Percentiles rank a stretch among this genome's conserved stretches.
These are phyloP conservation scores for Dendrobium officinale DNA, from an alignment of 106 monocot species.

Conservation along the genomic window DNA sequence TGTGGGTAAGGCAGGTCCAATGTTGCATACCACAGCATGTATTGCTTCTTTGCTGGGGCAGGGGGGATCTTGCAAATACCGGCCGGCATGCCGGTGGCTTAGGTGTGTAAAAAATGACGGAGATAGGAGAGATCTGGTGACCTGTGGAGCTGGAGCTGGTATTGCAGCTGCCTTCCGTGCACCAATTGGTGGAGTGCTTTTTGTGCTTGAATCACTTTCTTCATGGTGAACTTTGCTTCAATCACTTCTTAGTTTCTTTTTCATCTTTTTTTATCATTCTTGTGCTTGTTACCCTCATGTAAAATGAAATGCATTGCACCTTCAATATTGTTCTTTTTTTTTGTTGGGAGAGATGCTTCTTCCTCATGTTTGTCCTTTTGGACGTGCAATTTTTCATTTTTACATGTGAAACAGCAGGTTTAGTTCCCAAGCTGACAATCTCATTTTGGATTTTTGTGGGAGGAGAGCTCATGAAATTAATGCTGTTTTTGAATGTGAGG, in stretches of 20 bases:
- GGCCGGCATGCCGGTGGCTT: slow-evolving; percentile 38
- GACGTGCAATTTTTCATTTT: background rate
- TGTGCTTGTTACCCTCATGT: no score
- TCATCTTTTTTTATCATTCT: background rate
- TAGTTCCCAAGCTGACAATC: background rate
- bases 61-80: slow-evolving; percentile 37
- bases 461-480: background rate
- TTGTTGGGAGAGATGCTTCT: background rate
- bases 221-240: slow-evolving; percentile 38
- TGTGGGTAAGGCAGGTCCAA: slow-evolving; percentile 73
- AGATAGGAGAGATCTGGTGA: slow-evolving; percentile 64
- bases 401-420: background rate
- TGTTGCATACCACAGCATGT: slow-evolving; percentile 69
- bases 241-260: background rate
- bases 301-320: background rate
- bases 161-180: slow-evolving; percentile 72
- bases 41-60: slow-evolving; percentile 68
- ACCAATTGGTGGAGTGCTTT: slow-evolving; percentile 76
- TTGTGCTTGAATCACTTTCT: slow-evolving; percentile 65
- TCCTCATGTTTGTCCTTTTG: background rate
- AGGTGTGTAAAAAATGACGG: slow-evolving; percentile 65
- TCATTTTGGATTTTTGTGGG: background rate
- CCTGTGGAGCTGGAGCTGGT: slow-evolving; percentile 67
- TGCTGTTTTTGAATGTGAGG: no score
- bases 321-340: background rate